Base-by-base conservation (phyloP, 306 rosid species). In the Pachyrhizus erosus region DNA sequence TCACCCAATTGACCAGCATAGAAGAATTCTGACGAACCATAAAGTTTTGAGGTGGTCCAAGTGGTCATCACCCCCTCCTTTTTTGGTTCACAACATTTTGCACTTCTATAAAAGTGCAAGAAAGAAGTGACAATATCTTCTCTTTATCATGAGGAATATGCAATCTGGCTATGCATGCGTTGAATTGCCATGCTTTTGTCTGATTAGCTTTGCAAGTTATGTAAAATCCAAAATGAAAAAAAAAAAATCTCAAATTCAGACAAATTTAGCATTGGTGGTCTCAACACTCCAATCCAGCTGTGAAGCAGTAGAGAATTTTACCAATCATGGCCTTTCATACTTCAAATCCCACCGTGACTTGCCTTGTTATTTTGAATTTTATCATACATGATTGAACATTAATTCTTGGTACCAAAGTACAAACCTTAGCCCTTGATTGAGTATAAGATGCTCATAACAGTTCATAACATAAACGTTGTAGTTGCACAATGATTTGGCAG, bases 121-220 rank as follows among this genome's bases (percentile, higher is more conserved):
- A 66, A 78, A 72, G 26, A 66, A 78, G 15, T 69, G 87, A 74
- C 83, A 40, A 24, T 76, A 67, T 70, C 31, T 70, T 15, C 17
- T 21, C 72, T 74, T 78, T 23, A 60, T 76, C 70, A 21, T 10
- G 54, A 62, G 40, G 81, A 80, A 81, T 69, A 70, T 83, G 80
- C 76, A 85, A 83, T 83, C 82, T 83, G 84, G 78, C 73, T 73
- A 24, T 49, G 80, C 74, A 46, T 75, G 76, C 55, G 27, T 83
- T 26, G 57, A 61, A 58, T 40, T 80, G 66, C 37, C 70, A 20
- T 84, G 33, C 21, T 82, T 78, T 88, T 55, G 74, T 79, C 54
- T 74, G 73, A 34, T 77, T 61, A 11, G n/a, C n/a, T n/a, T n/a
- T n/a, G n/a, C n/a, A n/a, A n/a, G n/a, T n/a, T 60, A 58, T 80